phyloP scores from a whole-genome alignment of 768 basidiomycete species.

The Suillus subalutaceus region DNA sequence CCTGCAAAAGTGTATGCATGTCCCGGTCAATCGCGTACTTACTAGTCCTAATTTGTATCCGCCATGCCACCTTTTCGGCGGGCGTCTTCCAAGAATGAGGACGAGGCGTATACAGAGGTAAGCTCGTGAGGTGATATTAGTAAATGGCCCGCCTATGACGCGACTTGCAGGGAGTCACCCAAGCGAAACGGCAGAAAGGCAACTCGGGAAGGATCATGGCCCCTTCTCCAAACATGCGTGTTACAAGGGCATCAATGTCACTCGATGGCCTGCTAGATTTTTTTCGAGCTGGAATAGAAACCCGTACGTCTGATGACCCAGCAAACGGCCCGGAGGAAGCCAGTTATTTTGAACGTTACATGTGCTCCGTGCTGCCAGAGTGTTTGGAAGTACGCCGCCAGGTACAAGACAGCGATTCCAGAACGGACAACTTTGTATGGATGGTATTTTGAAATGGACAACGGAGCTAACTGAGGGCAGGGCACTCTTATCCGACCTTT shows the following conservation, averaged over 20 bases:
- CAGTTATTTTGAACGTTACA: conserved; percentile 35
- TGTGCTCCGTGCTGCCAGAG: conserved; percentile 38
- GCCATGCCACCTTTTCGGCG: conserved; percentile 10
- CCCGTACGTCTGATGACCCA: background rate
- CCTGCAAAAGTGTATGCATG: background rate
- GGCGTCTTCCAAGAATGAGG: conserved; percentile 24
- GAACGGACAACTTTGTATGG: background rate
- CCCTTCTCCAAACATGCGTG: conserved; percentile 11
- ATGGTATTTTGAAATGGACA: background rate
- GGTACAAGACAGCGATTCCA: background rate
- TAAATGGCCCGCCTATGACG: background rate
- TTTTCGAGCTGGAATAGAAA: conserved; percentile 19
- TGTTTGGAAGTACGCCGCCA: conserved; percentile 32
- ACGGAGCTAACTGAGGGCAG: conserved; percentile 21
- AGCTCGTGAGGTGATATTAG: background rate
- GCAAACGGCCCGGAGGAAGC: background rate
- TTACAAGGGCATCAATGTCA: conserved; percentile 22
- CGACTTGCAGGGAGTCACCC: conserved; percentile 7
- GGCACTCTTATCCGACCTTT: conserved; percentile 42
- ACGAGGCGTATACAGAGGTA: conserved; percentile 26
- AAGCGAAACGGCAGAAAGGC: conserved; percentile 31
- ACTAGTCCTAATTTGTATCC: background rate
- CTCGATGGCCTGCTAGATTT: conserved; percentile 21
- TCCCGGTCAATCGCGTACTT: background rate
- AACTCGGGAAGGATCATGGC: conserved; percentile 20